Evolutionary conservation across 2,329 filamentous ascomycete genomes (phyloP).

Genomic region (Aplosporella prunicola): DNA sequence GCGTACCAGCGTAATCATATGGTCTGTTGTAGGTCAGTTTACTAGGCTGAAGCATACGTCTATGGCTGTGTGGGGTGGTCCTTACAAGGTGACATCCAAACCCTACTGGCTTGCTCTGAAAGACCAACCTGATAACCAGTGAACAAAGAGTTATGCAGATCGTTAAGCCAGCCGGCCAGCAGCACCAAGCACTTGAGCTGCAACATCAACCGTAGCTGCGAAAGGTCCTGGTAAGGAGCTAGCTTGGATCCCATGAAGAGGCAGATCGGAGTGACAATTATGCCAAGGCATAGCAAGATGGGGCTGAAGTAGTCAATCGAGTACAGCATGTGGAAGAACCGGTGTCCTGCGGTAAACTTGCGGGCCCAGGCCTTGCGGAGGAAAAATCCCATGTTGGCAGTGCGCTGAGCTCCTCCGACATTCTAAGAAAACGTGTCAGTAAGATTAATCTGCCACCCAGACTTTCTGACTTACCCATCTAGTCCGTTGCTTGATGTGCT

Average conservation of each 20-base stretch:
- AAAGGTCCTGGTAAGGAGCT: no score
- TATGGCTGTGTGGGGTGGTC: conserved; percentile 47
- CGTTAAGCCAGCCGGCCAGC: conserved; percentile 45
- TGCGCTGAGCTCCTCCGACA: conserved; percentile 16
- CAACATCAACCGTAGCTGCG: no score
- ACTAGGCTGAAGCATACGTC: conserved; percentile 11
- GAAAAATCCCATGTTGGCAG: conserved; percentile 16
- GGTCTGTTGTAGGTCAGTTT: neutral
- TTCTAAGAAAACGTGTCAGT: no score
- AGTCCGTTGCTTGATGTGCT: conserved; percentile 18
- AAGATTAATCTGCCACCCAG: no score
- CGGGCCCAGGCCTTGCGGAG: conserved; percentile 11
- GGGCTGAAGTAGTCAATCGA: conserved; percentile 1
- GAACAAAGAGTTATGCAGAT: conserved; percentile 50
- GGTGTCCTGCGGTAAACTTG: neutral
- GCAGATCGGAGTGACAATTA: no score
- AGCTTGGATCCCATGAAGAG: no score
- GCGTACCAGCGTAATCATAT: conserved; percentile 6
- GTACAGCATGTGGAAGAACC: neutral
- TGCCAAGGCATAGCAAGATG: conserved; percentile 1
- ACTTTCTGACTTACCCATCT: no score
- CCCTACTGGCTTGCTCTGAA: conserved; percentile 45
- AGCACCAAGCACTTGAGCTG: conserved; percentile 45
- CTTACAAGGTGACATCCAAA: conserved; percentile 57
- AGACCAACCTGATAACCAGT: conserved; percentile 52